Evolutionary conservation across 2,329 filamentous ascomycete species (phyloP).

Genomic region (Pseudophaeomoniella oleicola): DNA sequence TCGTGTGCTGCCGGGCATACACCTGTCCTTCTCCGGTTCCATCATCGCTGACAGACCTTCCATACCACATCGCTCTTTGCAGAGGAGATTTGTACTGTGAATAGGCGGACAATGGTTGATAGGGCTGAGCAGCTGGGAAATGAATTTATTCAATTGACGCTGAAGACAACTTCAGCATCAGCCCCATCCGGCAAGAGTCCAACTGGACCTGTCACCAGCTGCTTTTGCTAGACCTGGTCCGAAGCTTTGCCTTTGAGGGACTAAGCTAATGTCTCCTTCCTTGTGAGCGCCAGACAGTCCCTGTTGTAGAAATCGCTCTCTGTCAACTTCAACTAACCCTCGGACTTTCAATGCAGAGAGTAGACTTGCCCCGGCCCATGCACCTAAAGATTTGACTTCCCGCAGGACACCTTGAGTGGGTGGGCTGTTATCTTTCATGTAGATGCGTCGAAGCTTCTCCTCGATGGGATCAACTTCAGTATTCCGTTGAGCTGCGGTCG

Average conservation of each 20-base stretch:
- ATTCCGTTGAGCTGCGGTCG: conserved; percentile 18
- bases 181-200: conserved; percentile 32
- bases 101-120: too few species aligned
- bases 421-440: conserved; percentile 23
- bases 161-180: too few species aligned
- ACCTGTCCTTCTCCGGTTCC: too few species aligned
- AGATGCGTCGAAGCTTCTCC: conserved; percentile 37
- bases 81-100: too few species aligned
- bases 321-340: conserved; percentile 48
- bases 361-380: conserved; percentile 52
- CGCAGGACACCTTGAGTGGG: conserved; percentile 24
- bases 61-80: too few species aligned
- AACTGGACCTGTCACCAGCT: conserved; percentile 30
- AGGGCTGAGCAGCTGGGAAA: too few species aligned
- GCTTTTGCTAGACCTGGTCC: conserved; percentile 9
- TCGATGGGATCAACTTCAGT: conserved; percentile 43
- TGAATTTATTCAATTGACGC: too few species aligned
- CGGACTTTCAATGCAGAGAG: conserved; percentile 43
- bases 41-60: too few species aligned
- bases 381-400: conserved; percentile 46
- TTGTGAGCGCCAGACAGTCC: conserved; percentile 31
- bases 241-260: conserved; percentile 24
- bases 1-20: too few species aligned
- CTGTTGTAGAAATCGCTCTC: conserved; percentile 44
- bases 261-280: conserved; percentile 21